Evolutionary conservation across 805 yeast genomes (phyloP).

Genomic region (Candida nitratophila): DNA sequence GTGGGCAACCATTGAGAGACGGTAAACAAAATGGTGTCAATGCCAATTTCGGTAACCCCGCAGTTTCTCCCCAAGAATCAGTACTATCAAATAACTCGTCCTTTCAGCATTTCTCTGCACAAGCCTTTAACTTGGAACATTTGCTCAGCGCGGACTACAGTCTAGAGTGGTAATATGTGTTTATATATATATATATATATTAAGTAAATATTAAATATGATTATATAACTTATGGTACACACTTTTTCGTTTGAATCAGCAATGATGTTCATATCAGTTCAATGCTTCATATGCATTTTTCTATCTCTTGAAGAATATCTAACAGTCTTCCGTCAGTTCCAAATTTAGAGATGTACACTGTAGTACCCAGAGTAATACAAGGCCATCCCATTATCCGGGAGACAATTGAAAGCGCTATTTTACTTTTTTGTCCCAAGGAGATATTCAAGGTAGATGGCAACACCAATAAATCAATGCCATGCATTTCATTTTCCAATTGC

Average conservation of each 20-base stretch:
- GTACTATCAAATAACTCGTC: neutral
- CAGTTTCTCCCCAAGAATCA: neutral
- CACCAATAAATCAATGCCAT: conserved; percentile 1
- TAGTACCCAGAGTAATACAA: neutral
- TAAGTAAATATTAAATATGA: too few relatives aligned
- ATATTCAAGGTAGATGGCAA: neutral
- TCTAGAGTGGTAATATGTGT: neutral
- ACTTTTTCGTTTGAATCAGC: too few relatives aligned
- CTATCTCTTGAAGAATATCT: conserved; percentile 5
- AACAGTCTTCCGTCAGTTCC: conserved; percentile 9
- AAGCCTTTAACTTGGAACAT: neutral
- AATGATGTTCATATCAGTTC: too few relatives aligned
- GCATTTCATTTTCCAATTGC: neutral
- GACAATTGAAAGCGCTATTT: conserved; percentile 1
- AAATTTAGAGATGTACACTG: neutral
- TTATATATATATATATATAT: too few relatives aligned
- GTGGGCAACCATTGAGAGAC: neutral
- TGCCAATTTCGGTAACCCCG: too few relatives aligned
- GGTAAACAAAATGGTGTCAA: neutral
- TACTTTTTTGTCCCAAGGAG: neutral
- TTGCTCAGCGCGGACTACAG: neutral
- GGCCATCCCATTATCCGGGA: conserved; percentile 9
- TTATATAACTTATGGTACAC: too few relatives aligned
- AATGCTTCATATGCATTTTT: neutral
- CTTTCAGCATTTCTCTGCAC: neutral